phyloP scores from a whole-genome alignment of 2,329 filamentous ascomycete species.

The Lasiodiplodia sp. region DNA sequence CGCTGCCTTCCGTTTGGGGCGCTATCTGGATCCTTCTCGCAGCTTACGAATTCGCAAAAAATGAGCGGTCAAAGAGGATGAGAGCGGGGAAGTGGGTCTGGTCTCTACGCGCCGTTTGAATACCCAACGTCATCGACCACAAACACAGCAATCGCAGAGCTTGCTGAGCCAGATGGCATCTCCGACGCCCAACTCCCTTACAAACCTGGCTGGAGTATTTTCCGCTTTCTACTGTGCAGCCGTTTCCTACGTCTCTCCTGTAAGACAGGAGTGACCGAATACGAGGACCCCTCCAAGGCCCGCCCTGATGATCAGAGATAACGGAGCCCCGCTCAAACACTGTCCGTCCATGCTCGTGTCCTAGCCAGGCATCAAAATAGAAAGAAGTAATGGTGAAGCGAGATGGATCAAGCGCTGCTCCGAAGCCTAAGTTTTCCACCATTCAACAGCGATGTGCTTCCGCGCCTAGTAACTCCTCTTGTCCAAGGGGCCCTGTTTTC shows the following conservation, averaged over 20 bases:
- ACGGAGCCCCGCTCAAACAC: not conserved
- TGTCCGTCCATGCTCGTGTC: too few relatives aligned
- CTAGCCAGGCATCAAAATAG: too few relatives aligned
- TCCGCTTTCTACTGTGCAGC: not conserved
- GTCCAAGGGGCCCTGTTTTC: too few relatives aligned
- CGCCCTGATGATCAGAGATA: not conserved
- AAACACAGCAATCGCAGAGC: not conserved
- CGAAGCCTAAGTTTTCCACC: too few relatives aligned
- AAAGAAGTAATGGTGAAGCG: too few relatives aligned
- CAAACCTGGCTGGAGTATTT: not conserved
- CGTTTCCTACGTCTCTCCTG: not conserved
- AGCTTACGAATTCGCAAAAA: not conserved
- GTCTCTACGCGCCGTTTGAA: not conserved
- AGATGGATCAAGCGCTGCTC: too few relatives aligned
- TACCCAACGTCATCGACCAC: not conserved
- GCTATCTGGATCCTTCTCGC: not conserved
- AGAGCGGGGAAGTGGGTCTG: not conserved
- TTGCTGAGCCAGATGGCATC: too few relatives aligned
- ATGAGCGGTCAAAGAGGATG: not conserved
- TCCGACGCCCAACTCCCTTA: not conserved
- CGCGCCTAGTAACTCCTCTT: too few relatives aligned
- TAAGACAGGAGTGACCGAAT: not conserved
- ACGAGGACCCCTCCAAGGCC: not conserved
- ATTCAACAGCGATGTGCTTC: too few relatives aligned
- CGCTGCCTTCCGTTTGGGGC: constrained; percentile 4